phyloP scores from a whole-genome alignment of 176 grass and related monocot species.

The Carex littledalei region DNA sequence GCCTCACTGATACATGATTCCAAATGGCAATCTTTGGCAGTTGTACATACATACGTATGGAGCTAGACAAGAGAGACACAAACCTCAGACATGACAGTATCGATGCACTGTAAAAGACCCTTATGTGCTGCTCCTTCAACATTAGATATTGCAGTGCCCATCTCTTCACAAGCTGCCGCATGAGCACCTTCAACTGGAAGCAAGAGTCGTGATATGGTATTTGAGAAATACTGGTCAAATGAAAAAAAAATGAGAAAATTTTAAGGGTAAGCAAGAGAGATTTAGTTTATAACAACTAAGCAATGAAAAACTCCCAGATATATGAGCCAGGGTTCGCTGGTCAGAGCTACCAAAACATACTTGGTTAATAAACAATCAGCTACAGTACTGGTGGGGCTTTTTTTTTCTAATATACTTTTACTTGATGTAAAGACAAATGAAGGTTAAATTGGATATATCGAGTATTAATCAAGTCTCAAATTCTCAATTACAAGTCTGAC shows the following conservation, averaged over 20 bases:
- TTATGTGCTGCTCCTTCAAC: slow-evolving; percentile 92
- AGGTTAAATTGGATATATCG: not conserved
- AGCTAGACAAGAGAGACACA: slow-evolving; percentile 4
- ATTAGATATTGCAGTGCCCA: slow-evolving; percentile 86
- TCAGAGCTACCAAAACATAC: not conserved
- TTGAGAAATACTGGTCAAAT: slow-evolving; percentile 75
- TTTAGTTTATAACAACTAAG: slow-evolving; percentile 20
- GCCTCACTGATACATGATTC: not conserved
- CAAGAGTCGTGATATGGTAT: slow-evolving; percentile 87
- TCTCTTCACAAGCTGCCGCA: slow-evolving; percentile 85
- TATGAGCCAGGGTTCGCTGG: not conserved
- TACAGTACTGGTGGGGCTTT: not conserved
- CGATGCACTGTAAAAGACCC: slow-evolving; percentile 92
- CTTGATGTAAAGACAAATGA: not conserved
- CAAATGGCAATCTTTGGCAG: not conserved
- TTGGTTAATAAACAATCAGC: not conserved
- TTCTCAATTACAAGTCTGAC: not conserved
- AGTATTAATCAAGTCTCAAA: not conserved
- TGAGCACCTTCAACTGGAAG: slow-evolving; percentile 87
- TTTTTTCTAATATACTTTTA: not conserved
- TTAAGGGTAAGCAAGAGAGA: not conserved
- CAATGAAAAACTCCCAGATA: not conserved
- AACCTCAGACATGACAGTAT: slow-evolving; percentile 97
- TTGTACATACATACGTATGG: not conserved
- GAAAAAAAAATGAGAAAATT: slow-evolving; percentile 1